These are phyloP conservation scores for Akanthomyces dipterigenus DNA, from an alignment of 2,329 filamentous ascomycete genomes.

Conservation along the genomic window DNA sequence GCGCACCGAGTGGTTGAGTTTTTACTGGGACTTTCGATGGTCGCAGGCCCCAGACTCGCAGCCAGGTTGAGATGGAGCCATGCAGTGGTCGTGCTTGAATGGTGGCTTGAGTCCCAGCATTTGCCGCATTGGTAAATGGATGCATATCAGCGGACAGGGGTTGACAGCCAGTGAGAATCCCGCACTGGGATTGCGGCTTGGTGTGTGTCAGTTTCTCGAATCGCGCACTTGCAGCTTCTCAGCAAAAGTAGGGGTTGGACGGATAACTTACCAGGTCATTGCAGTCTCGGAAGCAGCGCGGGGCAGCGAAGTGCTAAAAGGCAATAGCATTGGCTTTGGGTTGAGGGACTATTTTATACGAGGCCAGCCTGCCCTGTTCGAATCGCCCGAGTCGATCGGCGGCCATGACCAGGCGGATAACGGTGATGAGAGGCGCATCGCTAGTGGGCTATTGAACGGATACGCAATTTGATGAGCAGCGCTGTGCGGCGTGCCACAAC, in stretches of 20 bases:
- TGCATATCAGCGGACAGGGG: not conserved
- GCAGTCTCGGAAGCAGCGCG: not conserved
- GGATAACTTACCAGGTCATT: not conserved
- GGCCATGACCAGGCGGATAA: not conserved
- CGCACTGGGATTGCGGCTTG: not conserved
- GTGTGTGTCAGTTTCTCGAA: not conserved
- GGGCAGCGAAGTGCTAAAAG: not conserved
- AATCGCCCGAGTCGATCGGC: not conserved
- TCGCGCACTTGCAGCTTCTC: not conserved
- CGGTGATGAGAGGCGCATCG: not conserved
- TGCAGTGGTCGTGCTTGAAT: not conserved
- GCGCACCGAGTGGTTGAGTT: not conserved
- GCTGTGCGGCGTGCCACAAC: not conserved
- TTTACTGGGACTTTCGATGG: not conserved
- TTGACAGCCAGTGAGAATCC: not conserved
- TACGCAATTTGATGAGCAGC: not conserved
- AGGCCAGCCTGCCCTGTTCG: not conserved
- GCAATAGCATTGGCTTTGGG: not conserved
- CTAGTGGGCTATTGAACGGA: not conserved
- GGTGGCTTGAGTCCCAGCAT: constrained; percentile 2
- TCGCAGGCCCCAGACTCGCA: not conserved
- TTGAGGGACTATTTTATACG: not conserved
- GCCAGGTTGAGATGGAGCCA: not conserved
- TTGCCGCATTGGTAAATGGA: constrained; percentile 6
- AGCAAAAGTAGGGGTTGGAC: not conserved